Conservation (phyloP, 768 basidiomycete species). For the Arthromyces matolae region DNA sequence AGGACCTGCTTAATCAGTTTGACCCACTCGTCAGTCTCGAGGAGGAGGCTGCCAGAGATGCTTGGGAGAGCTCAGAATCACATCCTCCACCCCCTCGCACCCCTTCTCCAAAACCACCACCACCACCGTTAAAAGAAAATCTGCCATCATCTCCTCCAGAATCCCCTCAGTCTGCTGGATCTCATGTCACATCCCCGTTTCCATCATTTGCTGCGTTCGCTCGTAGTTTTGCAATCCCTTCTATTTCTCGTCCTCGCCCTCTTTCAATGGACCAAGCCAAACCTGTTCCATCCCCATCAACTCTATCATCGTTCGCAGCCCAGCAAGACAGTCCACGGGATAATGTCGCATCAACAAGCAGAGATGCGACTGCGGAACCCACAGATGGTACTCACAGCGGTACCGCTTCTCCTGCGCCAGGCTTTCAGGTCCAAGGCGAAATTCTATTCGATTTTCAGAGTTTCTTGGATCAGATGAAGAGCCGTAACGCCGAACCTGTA, state of each 20-base stretch:
- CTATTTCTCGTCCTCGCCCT: slow-evolving; percentile 48
- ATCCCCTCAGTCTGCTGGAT: slow-evolving; percentile 24
- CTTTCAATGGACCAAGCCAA: slow-evolving; percentile 59
- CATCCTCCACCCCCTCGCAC: slow-evolving; percentile 53
- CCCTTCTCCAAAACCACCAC: slow-evolving; percentile 33
- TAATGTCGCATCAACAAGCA: slow-evolving; percentile 13
- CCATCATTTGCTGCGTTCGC: slow-evolving; percentile 66
- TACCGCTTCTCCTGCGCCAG: slow-evolving; percentile 26
- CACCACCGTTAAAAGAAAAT: slow-evolving; percentile 34
- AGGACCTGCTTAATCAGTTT: slow-evolving; percentile 57
- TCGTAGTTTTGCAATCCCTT: slow-evolving; percentile 56
- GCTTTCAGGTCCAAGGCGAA: slow-evolving; percentile 26
- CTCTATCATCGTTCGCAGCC: slow-evolving; percentile 45
- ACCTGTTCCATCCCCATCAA: slow-evolving; percentile 53
- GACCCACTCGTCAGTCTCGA: slow-evolving; percentile 61
- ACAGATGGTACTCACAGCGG: slow-evolving; percentile 21
- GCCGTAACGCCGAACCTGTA: slow-evolving; percentile 82
- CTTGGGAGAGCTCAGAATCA: slow-evolving; percentile 60
- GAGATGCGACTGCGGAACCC: slow-evolving; percentile 24
- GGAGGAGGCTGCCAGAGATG: slow-evolving; percentile 56
- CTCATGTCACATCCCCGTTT: slow-evolving; percentile 43
- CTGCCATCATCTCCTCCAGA: slow-evolving; percentile 23
- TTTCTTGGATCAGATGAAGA: slow-evolving; percentile 94
- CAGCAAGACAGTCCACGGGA: slow-evolving; percentile 38
- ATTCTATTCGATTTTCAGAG: slow-evolving; percentile 86